Evolutionary conservation across 169 alveolate species (phyloP), one percentile per base, ranked within the genome.

Genomic region (Plasmodium relictum): DNA sequence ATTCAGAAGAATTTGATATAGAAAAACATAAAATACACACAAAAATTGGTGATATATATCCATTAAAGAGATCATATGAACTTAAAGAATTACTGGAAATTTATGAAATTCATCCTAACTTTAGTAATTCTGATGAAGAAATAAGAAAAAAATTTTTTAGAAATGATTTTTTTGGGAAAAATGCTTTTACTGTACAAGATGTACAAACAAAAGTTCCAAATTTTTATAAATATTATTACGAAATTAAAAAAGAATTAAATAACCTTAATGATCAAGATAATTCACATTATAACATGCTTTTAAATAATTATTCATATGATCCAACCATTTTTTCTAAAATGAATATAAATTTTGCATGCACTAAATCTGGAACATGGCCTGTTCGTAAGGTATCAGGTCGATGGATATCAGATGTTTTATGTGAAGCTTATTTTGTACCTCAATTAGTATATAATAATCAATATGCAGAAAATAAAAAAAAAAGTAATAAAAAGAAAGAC

Each of bases 341-440:
- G n/a, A 52, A 83, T 48, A 6, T 83, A 6, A 62, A 66, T 68
- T 83, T 83, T 83, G 42, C 65, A n/a, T 83, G 91, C 52, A 54
- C 74, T 3, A 83, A 45, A 45, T 3, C 8, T 5, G 91, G 91
- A 6, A 83, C 52, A 31, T 83, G 91, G 91, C 91, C 91, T 20
- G 6, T 83, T 26, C 83, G 86, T 56, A 26, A 68, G 16, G 22
- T 52, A 24, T 22, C 58, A 3, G 91, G 91, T 14, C 66, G 85
- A 24, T 83, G 91, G 91, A 14, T 83, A 56, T 83, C 91, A 7
- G 91, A 83, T 54, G 91, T 83, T 52, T 83, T 83, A 56, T 83
- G 91, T 62, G 91, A 83, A 48, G 71, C 91, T 7, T 45, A 83
- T 39, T 83, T 69, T 24, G 74, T 83, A 39, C 91, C 91, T 0